Evolutionary conservation across 805 yeast species (phyloP), one percentile per base, ranked within the genome.

Genomic region (Metschnikowia henanensis): DNA sequence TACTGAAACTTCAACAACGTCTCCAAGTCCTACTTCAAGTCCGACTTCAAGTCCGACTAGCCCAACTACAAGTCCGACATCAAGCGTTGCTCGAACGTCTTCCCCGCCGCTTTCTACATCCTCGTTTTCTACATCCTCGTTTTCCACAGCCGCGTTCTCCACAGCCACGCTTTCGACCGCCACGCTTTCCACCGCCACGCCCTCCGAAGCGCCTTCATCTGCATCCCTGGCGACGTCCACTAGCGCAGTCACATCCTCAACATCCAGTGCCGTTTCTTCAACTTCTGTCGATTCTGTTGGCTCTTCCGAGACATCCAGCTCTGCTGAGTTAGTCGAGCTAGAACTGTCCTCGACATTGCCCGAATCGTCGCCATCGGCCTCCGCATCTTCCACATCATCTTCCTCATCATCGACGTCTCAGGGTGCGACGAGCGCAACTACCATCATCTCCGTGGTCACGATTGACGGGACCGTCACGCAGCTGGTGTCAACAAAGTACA

Each of bases 361-460:
- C 26, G 12, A 9, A 23, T 23, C 5, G 12, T 23, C 26, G 12
- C 8, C 20, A n/a, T 25, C 18, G 13, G 6, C 35, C 4, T 26
- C 34, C 10, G 15, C 29, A 13, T 28, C 37, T 22, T 23, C 36
- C 18, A n/a, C 30, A 4, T 5, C 41, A 16, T 20, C 23, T 17
- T 30, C 35, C 3, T 23, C 35, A 18, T 16, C 41, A 13, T 12
- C 44, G 17, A 20, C 44, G 3, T 16, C 32, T 10, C 17, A 18
- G 42, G 37, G 35, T 16, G 30, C 28, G 7, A 13, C 30, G 3
- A 8, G 13, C 29, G 65, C 65, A 10, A 66, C 73, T 1, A 56
- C 68, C 6, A 50, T 69, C 5, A 55, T 59, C 20, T 68, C 73
- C 2, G 46, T 64, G 21, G 58, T 51, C 37, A 68, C 73, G 4